Evolutionary conservation across 768 basidiomycete genomes (phyloP).

Genomic region (Rhodotorula graminis): DNA sequence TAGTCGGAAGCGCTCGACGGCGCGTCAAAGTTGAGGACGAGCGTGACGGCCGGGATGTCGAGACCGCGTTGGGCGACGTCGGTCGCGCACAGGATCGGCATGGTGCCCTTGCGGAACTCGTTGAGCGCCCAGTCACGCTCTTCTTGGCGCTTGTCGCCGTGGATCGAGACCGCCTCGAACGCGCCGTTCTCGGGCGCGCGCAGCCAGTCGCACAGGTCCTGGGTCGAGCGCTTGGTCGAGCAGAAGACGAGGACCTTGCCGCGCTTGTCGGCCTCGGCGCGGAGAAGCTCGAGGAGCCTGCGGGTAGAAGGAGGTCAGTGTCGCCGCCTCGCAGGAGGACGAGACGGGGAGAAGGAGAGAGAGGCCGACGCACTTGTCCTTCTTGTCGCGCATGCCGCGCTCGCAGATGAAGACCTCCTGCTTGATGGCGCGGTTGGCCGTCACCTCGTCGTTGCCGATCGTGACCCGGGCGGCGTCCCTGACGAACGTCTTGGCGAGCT

Average conservation of each 20-base stretch:
- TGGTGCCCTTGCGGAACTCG: slow-evolving; percentile 70
- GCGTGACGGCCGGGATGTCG: slow-evolving; percentile 96
- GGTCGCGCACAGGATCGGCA: slow-evolving; percentile 70
- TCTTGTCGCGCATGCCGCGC: slow-evolving; percentile 77
- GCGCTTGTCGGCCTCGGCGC: slow-evolving; percentile 87
- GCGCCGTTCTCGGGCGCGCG: slow-evolving; percentile 60
- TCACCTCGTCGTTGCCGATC: slow-evolving; percentile 76
- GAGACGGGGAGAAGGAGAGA: too few relatives aligned
- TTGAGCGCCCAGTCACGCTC: slow-evolving; percentile 98
- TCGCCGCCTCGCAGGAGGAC: neutral
- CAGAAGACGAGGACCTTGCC: slow-evolving; percentile 98
- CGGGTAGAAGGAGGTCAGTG: slow-evolving; percentile 49
- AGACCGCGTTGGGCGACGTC: slow-evolving; percentile 99
- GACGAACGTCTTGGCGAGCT: slow-evolving; percentile 92
- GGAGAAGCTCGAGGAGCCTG: slow-evolving; percentile 79
- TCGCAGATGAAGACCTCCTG: slow-evolving; percentile 93
- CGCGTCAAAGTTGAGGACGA: slow-evolving; percentile 59
- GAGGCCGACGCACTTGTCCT: neutral
- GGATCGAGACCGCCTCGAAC: slow-evolving; percentile 96
- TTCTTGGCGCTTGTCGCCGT: slow-evolving; percentile 97
- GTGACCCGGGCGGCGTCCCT: slow-evolving; percentile 95
- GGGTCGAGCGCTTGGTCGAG: slow-evolving; percentile 90
- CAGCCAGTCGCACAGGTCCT: slow-evolving; percentile 85
- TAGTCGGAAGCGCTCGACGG: slow-evolving; percentile 49
- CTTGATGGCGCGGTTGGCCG: slow-evolving; percentile 54